Conservation (phyloP, 2,329 filamentous ascomycete genomes). For the Rutstroemia sydowiana region DNA sequence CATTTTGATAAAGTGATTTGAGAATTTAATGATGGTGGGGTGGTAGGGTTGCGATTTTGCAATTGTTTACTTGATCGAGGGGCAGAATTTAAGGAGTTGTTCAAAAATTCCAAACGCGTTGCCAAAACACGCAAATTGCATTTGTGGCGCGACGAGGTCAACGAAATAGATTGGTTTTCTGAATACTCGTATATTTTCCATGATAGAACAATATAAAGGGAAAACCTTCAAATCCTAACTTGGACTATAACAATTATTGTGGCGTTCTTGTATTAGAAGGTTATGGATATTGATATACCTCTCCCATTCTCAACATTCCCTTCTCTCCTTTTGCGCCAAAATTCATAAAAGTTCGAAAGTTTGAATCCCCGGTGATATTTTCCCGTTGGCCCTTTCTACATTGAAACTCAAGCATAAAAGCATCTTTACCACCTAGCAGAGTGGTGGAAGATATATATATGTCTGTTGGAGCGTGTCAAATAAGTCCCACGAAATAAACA, state of each 20-base stretch:
- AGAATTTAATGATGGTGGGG: constrained; percentile 10
- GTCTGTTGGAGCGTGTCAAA: no score
- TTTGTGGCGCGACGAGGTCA: constrained; percentile 14
- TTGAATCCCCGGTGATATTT: no score
- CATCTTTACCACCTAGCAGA: no score
- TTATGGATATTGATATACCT: no score
- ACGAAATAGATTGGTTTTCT: constrained; percentile 23
- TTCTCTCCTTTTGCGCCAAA: no score
- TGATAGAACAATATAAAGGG: background rate
- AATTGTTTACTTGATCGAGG: constrained; percentile 17
- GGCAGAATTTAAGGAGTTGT: constrained; percentile 15
- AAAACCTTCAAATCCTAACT: background rate
- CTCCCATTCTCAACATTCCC: no score
- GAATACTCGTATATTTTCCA: background rate
- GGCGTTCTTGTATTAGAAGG: no score
- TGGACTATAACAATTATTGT: background rate
- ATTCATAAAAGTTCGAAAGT: no score
- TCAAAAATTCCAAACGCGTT: constrained; percentile 12
- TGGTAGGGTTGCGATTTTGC: constrained; percentile 12
- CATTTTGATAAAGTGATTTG: constrained; percentile 18
- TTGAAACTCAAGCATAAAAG: no score
- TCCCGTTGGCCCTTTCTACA: no score
- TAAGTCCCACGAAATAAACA: no score
- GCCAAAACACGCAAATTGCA: constrained; percentile 13
- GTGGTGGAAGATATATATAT: no score